Evolutionary conservation across 306 rosid species (phyloP).

Genomic region (Vachellia collinsii): DNA sequence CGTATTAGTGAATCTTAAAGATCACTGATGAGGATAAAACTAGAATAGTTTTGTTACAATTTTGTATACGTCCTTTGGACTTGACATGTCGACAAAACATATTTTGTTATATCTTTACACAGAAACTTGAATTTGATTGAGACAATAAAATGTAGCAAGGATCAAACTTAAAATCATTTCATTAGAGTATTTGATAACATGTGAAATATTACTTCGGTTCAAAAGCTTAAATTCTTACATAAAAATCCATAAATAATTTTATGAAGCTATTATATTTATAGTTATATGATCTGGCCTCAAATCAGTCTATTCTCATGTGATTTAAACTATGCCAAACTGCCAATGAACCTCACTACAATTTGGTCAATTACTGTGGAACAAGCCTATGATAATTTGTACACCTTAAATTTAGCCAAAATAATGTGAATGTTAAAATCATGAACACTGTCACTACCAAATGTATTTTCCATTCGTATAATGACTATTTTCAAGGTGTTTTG

Average conservation of each 20-base stretch:
- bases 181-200: not conserved
- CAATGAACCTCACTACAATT: not conserved
- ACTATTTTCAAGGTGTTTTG: not conserved
- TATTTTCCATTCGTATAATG: not conserved
- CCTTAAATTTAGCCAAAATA: too few relatives aligned
- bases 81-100: not conserved
- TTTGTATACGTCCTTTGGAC: not conserved
- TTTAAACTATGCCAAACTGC: not conserved
- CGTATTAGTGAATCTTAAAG: constrained; percentile 34
- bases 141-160: not conserved
- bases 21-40: not conserved
- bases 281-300: not conserved
- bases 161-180: not conserved
- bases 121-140: not conserved
- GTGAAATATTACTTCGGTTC: not conserved
- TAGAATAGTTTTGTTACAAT: not conserved
- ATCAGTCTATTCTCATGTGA: not conserved
- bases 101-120: not conserved
- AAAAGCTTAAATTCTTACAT: not conserved
- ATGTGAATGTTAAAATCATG: not conserved
- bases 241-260: not conserved
- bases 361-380: not conserved
- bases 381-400: not conserved
- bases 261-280: not conserved
- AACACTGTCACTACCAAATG: not conserved